Base-by-base conservation (phyloP, 495 filamentous ascomycete species). In the Penicillium salamii region DNA sequence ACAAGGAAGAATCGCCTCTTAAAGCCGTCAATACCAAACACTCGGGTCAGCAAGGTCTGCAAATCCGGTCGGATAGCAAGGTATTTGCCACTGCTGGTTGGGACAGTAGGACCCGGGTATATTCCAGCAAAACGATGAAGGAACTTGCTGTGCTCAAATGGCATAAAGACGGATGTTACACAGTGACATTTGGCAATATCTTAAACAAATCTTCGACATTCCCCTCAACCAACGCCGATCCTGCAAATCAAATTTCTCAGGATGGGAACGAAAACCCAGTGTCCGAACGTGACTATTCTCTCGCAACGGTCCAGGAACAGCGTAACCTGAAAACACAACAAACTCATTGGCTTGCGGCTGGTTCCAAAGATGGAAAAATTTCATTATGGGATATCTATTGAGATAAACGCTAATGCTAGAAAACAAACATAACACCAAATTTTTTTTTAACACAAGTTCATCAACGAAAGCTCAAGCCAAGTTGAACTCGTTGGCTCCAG, bases 371-470 rank as follows among this genome's bases (percentile, higher is more conserved):
- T 70, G 95, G 92, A 23, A 97, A 93, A 61, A 85, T 97, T 47
- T 92, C 88, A 61, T 75, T 98, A 67, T 98, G 93, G 93, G 90
- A 93, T 74, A 88, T 95, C 53, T 98, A 87, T 75, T 96, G 65
- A 79, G 49, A 58, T 51, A 50, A 58, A 62, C 57, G 61, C 58
- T 64, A 52, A 62, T 65, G 61, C 61, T 62, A 47, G 57, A 62
- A 50, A 59, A 57, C 55, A 59, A 61, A 51, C 53, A 65, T 60
- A 45, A 35, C 60, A 54, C 53, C 34, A 32, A 39, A 43, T 50
- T 57, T 52, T 56, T 65, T 54, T 52, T 50, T n/a, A 34, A 50
- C 39, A 55, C 39, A 11, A 50, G 33, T 39, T 26, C 24, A 52
- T n/a, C 42, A 34, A 42, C 14, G 18, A 53, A 21, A 48, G 7